Evolutionary conservation across 2,329 filamentous ascomycete species (phyloP).

Genomic region (Botrytis cinerea): DNA sequence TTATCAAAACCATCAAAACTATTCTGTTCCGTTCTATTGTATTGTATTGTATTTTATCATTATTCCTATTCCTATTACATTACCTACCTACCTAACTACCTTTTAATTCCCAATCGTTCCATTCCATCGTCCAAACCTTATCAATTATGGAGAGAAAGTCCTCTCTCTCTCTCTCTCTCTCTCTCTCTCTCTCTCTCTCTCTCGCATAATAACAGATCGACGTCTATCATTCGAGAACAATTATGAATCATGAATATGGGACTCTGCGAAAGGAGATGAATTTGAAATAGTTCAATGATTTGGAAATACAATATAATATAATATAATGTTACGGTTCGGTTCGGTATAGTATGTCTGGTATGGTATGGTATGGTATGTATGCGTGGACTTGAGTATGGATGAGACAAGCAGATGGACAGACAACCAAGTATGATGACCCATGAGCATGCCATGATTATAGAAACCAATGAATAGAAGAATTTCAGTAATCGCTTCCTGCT

Average conservation of each 20-base stretch:
- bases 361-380: too few species aligned
- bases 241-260: neutral
- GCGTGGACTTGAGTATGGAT: neutral
- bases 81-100: too few species aligned
- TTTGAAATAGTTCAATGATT: neutral
- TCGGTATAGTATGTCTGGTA: too few species aligned
- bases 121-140: neutral
- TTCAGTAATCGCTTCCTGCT: neutral
- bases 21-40: too few species aligned
- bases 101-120: neutral
- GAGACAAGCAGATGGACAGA: neutral
- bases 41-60: too few species aligned
- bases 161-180: too few species aligned
- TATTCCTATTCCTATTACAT: too few species aligned
- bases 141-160: constrained; percentile 1
- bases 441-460: neutral
- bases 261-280: neutral
- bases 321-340: too few species aligned
- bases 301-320: neutral
- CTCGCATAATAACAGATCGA: neutral
- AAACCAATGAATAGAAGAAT: neutral
- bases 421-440: neutral
- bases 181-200: too few species aligned
- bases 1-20: neutral
- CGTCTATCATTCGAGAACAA: neutral